Evolutionary conservation across 495 filamentous ascomycete species (phyloP), one percentile per base, ranked within the genome.

Genomic region (Entonaema liquescens): DNA sequence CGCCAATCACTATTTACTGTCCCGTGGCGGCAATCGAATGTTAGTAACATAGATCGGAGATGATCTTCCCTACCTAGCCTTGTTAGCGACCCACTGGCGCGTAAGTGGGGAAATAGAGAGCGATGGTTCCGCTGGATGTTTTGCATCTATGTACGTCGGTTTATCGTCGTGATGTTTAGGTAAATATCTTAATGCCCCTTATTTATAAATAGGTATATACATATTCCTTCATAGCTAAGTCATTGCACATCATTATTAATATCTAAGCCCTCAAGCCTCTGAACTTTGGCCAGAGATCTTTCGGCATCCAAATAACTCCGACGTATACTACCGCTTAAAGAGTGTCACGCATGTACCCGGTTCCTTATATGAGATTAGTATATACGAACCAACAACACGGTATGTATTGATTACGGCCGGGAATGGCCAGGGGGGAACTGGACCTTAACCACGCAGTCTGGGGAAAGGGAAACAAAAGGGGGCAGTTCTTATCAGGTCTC

Each of bases 41-140:
- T 62, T 52, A 62, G 61, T 40, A 58, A 68, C 62, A n/a, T 12
- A 73, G 67, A 70, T 70, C 67, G 71, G 67, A 70, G 66, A 73
- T 70, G 66, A 62, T 59, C 56, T 72, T 68, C 61, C 70, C 65
- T 68, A 44, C 54, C 38, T 72, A 33, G 29, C 52, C 26, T 25
- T 33, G 9, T 35, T 47, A 29, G 33, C 28, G 59, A 59, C 25
- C 28, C 25, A 44, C n/a, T 23, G 6, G 28, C n/a, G 31, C 25
- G 23, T 58, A 49, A 26, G 40, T 56, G 44, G 53, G 44, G 58
- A 57, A 23, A 15, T 25, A 21, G 25, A 33, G 55, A 42, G 21
- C 26, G 38, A 5, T 17, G 42, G 54, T 28, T 52, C 23, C 5
- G 17, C 13, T 42, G 49, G 21, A 53, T 29, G 21, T 53, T 26